Percentiles rank a stretch among this genome's conserved stretches.
phyloP scores from a whole-genome alignment of 2,329 filamentous ascomycete species.

The Bipolaris cookei region DNA sequence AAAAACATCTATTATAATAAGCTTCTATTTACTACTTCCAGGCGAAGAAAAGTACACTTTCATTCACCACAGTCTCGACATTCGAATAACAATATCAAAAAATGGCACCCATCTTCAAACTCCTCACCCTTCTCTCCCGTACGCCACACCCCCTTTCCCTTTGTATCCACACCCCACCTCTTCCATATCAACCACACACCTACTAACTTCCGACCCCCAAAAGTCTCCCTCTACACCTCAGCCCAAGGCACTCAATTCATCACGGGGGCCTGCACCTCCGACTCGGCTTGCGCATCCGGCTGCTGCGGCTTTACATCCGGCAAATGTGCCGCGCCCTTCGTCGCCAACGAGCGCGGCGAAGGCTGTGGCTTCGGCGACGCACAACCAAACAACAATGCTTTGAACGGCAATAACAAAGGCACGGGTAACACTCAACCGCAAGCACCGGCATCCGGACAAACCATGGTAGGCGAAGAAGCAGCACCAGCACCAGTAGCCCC shows the following conservation, averaged over 20 bases:
- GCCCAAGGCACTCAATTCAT: conserved; percentile 42
- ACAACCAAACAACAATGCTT: conserved; percentile 42
- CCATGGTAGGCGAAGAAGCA: not conserved
- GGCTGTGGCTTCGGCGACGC: conserved; percentile 48
- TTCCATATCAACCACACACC: too few species aligned
- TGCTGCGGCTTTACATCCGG: conserved; percentile 41
- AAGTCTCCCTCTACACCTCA: conserved; percentile 36
- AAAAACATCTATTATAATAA: not conserved
- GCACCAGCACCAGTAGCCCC: not conserved
- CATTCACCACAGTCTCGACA: not conserved
- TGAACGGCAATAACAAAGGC: conserved; percentile 21
- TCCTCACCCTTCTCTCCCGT: conserved; percentile 35
- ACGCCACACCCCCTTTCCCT: not conserved
- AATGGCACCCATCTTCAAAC: conserved; percentile 40
- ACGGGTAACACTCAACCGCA: conserved; percentile 4
- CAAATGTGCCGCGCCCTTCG: conserved; percentile 42
- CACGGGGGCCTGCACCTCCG: conserved; percentile 35
- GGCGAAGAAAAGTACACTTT: conserved; percentile 21
- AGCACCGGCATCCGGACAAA: not conserved
- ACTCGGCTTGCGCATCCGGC: conserved; percentile 36
- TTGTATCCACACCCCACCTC: not conserved
- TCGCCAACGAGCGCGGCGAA: conserved; percentile 45
- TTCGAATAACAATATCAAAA: not conserved
- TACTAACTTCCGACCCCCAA: too few species aligned
- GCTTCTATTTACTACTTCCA: conserved; percentile 6